These are phyloP conservation scores for Moesziomyces sp. DNA, from an alignment of 1,284 basidiomycete genomes.

Conservation along the genomic window DNA sequence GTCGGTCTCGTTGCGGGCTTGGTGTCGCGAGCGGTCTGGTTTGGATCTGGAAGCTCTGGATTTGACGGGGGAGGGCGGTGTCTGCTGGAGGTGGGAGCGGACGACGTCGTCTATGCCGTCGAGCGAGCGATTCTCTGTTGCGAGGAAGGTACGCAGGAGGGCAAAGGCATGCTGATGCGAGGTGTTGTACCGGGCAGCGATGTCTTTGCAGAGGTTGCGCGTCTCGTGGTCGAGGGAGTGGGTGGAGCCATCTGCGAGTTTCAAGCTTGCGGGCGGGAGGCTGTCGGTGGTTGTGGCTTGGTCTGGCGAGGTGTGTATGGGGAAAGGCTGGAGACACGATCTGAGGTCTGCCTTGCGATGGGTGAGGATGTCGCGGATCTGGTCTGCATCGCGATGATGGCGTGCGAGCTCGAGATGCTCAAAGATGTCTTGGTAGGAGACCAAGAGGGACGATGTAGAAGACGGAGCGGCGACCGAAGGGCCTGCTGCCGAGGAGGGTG, in stretches of 20 bases:
- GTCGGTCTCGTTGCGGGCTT: conserved; percentile 1
- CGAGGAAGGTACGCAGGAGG: conserved; percentile 79
- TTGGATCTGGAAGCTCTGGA: conserved; percentile 4
- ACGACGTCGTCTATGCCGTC: conserved; percentile 24
- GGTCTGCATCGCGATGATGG: conserved; percentile 25
- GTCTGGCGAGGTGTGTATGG: conserved; percentile 9
- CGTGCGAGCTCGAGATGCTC: conserved; percentile 59
- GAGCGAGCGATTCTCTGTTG: conserved; percentile 77
- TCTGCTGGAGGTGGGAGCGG: conserved; percentile 12
- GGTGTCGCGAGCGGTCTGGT: conserved; percentile 4
- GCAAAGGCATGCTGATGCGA: conserved; percentile 80
- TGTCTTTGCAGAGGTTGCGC: conserved; percentile 76
- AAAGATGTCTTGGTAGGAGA: conserved; percentile 59
- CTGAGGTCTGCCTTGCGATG: conserved; percentile 39
- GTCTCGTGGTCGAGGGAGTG: conserved; percentile 74
- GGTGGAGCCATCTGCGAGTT: conserved; percentile 75
- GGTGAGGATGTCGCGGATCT: conserved; percentile 40
- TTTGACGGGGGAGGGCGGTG: conserved; percentile 24
- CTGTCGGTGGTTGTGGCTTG: conserved; percentile 3
- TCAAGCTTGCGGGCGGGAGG: conserved; percentile 70
- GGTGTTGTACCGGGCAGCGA: conserved; percentile 78
- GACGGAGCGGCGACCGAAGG: conserved; percentile 8
- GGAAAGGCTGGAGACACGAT: conserved; percentile 46
- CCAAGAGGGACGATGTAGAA: conserved; percentile 19
- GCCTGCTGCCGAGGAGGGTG: conserved; percentile 1